Evolutionary conservation across 1,284 basidiomycete genomes (phyloP), one percentile per base, ranked within the genome.

Genomic region (Naganishia sp.): DNA sequence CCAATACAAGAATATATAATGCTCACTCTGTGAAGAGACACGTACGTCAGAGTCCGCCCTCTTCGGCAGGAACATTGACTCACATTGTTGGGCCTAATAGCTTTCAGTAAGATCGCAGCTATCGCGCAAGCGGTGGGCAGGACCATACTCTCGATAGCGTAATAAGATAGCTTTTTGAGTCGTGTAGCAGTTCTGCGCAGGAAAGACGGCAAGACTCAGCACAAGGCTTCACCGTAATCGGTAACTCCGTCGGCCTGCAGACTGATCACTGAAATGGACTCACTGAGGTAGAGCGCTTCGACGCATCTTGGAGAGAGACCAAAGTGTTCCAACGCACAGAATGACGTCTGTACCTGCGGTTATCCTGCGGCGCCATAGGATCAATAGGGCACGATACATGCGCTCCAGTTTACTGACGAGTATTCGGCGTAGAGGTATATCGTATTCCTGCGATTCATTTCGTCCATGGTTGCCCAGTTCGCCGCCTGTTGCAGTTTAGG

Each of bases 101-200:
- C 42, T 36, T 43, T 61, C 2, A 61, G 48, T 31, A 61, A 13
- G 31, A 52, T 61, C 1, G 48, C 59, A 6, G 39, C n/a, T 10
- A n/a, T 36, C 4, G 59, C 59, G 21, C 59, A 61, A 11, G 42
- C 18, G 0, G 59, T 61, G 6, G 59, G 59, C 48, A 52, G 28
- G 36, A 42, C 59, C 59, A 61, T 61, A 15, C 59, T 52, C 28
- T 61, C 59, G 15, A 61, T 43, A 2, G 59, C 59, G 23, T 61
- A 61, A 39, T 61, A 61, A 0, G 59, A 50, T 36, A 61, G 16
- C 21, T 42, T 52, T 39, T 28, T 50, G 21, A 61, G 49, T 10
- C 36, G 28, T 7, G 59, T 42, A 11, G 36, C 48, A 5, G 59
- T 61, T 10, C 57, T 61, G 21, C 11, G 0, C 28, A 21, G 16